Base-by-base conservation (phyloP, 495 filamentous ascomycete species). In the Penicillium canariense region DNA sequence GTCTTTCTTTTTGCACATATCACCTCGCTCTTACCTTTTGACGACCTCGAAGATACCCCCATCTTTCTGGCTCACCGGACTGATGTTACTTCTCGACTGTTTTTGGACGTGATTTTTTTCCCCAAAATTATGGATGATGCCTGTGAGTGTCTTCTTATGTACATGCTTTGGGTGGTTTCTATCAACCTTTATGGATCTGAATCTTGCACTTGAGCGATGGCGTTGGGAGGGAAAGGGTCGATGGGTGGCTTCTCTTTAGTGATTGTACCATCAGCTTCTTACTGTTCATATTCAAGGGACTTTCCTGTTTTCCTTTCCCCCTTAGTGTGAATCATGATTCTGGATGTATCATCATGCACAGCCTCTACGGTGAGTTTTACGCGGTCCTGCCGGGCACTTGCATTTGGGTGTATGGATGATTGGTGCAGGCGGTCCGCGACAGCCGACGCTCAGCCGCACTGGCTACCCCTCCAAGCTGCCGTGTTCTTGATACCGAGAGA, bases 191-290 rank as follows among this genome's bases (percentile, higher is more conserved):
- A 28, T 40, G 18, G 23, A 20, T 30, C 6, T 26, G 1, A 18
- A 2, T 15, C 11, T 38, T 50, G 50, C 50, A 53, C 45, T 46
- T 36, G 14, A 50, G 48, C 48, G 48, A 50, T 22, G 48, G 48
- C 22, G 48, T 50, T 50, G 48, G 22, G 10, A 7, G 23, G 25
- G n/a, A 11, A 1, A 27, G 12, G 6, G 30, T 32, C 6, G 30
- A 12, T 12, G 12, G 12, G 6, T 32, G 6, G 6, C 30, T 32
- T 32, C 6, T 32, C 30, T 32, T 12, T 32, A 6, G 30, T 12
- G n/a, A n/a, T n/a, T n/a, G n/a, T n/a, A n/a, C n/a, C n/a, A n/a
- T n/a, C n/a, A n/a, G n/a, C n/a, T n/a, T n/a, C n/a, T n/a, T n/a
- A n/a, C n/a, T n/a, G n/a, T n/a, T n/a, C n/a, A n/a, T n/a, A n/a